Conservation (phyloP, 768 basidiomycete genomes). For the Amanita subjunquillea region DNA sequence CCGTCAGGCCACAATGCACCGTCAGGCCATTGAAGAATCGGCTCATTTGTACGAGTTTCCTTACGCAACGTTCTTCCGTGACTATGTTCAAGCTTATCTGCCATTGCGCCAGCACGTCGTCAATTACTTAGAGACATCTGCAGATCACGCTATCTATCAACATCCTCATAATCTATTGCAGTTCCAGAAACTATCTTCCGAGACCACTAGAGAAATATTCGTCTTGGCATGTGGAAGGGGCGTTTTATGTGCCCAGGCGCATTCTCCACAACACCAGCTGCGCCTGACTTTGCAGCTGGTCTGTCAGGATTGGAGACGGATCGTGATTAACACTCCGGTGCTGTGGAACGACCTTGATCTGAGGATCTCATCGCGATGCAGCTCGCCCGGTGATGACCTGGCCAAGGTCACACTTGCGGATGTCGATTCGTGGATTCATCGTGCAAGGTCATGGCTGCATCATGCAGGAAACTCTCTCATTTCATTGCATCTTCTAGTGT, state of each 20-base stretch:
- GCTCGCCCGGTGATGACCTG: not conserved
- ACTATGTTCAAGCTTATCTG: not conserved
- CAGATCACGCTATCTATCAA: not conserved
- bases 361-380: not conserved
- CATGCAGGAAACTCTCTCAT: not conserved
- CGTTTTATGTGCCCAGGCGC: not conserved
- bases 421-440: not conserved
- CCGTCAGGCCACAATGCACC: not conserved
- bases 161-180: not conserved
- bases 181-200: not conserved
- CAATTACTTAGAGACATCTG: not conserved
- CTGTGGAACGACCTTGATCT: not conserved
- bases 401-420: not conserved
- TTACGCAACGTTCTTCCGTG: not conserved
- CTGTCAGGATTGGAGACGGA: not conserved
- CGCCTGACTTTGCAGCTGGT: slow-evolving; percentile 11
- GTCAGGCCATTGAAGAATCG: not conserved
- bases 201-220: not conserved
- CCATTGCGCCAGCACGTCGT: not conserved
- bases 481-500: not conserved
- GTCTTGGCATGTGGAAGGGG: not conserved
- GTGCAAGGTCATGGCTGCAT: not conserved
- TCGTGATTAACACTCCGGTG: not conserved
- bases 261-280: slow-evolving; percentile 17
- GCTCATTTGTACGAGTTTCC: not conserved